Evolutionary conservation across 176 grass and related monocot species (phyloP), one percentile per base, ranked within the genome.

Genomic region (Oryza nivara): DNA sequence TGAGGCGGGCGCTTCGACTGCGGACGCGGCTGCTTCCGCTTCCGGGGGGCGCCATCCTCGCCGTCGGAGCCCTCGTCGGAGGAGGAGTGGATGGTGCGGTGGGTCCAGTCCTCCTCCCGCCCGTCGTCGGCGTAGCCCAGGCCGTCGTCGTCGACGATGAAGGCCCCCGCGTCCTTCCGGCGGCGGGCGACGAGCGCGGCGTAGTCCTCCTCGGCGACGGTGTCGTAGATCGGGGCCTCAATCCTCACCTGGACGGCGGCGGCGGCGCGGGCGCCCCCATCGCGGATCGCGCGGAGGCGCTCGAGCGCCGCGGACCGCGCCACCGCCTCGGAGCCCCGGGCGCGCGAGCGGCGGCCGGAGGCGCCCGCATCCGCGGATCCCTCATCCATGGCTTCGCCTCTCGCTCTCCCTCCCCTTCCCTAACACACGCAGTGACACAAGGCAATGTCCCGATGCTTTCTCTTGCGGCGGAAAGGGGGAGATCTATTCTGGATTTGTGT

Each of bases 151-250:
- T 99, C 96, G 45, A 95, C 83, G 46, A 99, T 96, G 72, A 99
- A 99, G 20, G 70, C 90, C 2, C 82, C 82, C 2, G 87, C 93
- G 12, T 91, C 92, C 73, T 73, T 88, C 17, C 88, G 83, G 68
- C 96, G 96, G 66, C 92, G 88, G 30, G 91, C 89, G 11, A 99
- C 96, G 73, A 99, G 93, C 2, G 87, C 93, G 22, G 72, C 85
- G 85, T 99, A 99, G 66, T 93, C 91, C 26, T 99, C 93, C 67
- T 99, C 96, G 3, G 81, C 68, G 63, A 99, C 77, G 40, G 93
- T 96, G 88, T 99, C 96, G 60, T 92, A 99, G 91, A 99, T 96
- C 38, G 93, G 96, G 25, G 84, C 93, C 40, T 96, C 96, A 48
- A 95, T 90, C 89, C 93, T 82, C 76, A 96, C 77, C 85, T 94